Conservation (phyloP, 768 basidiomycete species). For the Rhodosporidiobolus sp. region DNA sequence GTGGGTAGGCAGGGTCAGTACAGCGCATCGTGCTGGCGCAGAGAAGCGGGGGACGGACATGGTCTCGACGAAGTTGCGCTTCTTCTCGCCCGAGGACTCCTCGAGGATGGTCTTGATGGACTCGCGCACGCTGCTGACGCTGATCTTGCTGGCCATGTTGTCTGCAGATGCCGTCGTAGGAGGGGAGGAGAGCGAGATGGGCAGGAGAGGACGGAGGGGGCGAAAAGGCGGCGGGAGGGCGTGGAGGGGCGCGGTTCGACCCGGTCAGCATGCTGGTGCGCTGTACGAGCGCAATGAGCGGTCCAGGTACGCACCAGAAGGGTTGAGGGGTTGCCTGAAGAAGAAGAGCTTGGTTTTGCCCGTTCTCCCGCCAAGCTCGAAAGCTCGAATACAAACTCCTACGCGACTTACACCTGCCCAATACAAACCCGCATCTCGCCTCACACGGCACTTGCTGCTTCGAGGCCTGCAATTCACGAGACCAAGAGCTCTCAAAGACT, state of each 20-base stretch:
- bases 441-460: too few relatives aligned
- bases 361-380: too few relatives aligned
- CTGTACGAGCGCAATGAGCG: too few relatives aligned
- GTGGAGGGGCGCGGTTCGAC: too few relatives aligned
- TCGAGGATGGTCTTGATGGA: conserved; percentile 64
- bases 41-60: conserved; percentile 50
- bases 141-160: conserved; percentile 51
- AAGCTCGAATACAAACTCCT: too few relatives aligned
- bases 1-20: neutral
- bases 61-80: conserved; percentile 90
- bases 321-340: conserved; percentile 5
- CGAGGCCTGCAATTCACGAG: too few relatives aligned
- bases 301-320: neutral
- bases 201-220: neutral
- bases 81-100: conserved; percentile 79
- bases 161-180: too few relatives aligned
- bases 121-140: conserved; percentile 99
- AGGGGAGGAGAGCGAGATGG: neutral
- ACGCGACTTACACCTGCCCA: too few relatives aligned
- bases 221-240: neutral
- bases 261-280: too few relatives aligned
- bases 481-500: too few relatives aligned
- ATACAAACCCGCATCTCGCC: too few relatives aligned
- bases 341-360: neutral
- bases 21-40: too few relatives aligned